These are phyloP conservation scores for Schizopora paradoxa DNA, from an alignment of 1,284 basidiomycete genomes.

Conservation along the genomic window DNA sequence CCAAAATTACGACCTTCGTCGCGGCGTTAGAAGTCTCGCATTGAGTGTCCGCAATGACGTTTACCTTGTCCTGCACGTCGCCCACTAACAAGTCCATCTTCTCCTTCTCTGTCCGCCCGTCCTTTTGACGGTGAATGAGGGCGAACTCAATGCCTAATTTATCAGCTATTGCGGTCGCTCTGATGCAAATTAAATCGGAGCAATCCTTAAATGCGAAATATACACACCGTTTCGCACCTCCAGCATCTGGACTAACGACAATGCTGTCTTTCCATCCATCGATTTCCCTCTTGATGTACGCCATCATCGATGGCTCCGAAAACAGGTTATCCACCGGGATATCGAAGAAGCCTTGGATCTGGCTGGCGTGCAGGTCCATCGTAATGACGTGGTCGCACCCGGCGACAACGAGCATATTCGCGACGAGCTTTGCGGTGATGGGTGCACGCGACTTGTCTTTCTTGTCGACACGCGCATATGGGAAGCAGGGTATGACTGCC, in stretches of 20 bases:
- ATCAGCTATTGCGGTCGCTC: conserved; percentile 93
- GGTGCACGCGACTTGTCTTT: conserved; percentile 97
- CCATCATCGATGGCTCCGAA: conserved; percentile 83
- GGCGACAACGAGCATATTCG: conserved; percentile 95
- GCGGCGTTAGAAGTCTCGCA: conserved; percentile 1
- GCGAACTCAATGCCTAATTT: conserved; percentile 96
- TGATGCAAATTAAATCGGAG: conserved; percentile 29
- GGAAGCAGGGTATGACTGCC: conserved; percentile 97
- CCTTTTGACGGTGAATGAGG: conserved; percentile 87
- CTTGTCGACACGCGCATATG: conserved; percentile 96
- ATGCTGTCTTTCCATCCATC: conserved; percentile 86
- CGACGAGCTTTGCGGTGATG: conserved; percentile 97
- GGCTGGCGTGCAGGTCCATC: conserved; percentile 96
- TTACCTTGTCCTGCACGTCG: conserved; percentile 88
- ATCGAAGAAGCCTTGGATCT: conserved; percentile 99
- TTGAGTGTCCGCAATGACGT: conserved; percentile 17
- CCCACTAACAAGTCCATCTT: conserved; percentile 95
- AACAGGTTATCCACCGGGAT: conserved; percentile 98
- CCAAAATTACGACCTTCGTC: conserved; percentile 78
- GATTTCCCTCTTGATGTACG: conserved; percentile 87
- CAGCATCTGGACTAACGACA: conserved; percentile 96
- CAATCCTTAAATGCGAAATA: conserved; percentile 7
- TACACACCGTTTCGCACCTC: conserved; percentile 91
- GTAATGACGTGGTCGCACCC: conserved; percentile 99
- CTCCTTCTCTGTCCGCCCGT: conserved; percentile 54